Base-by-base conservation (phyloP, 2,329 filamentous ascomycete genomes). In the Epichloe sylvatica region DNA sequence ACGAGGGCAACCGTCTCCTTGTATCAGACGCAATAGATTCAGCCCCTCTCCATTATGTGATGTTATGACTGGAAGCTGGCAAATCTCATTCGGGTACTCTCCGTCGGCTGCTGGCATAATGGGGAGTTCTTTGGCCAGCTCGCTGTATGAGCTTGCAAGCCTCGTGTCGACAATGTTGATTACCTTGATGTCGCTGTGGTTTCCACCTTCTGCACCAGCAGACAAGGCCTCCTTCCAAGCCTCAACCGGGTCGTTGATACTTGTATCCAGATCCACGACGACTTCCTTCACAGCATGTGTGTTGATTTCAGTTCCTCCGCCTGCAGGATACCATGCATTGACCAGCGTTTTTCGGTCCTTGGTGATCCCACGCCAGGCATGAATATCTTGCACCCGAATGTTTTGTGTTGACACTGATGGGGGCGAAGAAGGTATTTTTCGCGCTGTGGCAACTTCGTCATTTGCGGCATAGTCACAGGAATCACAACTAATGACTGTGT, bases 401-500 rank as follows among this genome's bases (percentile, higher is more conserved):
- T 46, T 3, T 41, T n/a, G 17, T 25, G 13, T 23, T 15, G 34
- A 2, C 34, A 30, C 3, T 13, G 25, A 12, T 46, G 37, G 9
- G 37, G 47, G 3, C 2, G 34, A 36, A 36, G 46, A 4, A n/a
- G 43, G 39, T 6, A 48, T 47, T 17, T 53, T 8, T 15, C 60
- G 59, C n/a, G 67, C 56, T 13, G 64, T 62, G 12, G 83, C 84
- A n/a, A 95, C 74, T 62, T 98, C 92, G 55, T 94, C 86, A 55
- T 97, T 98, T 51, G 84, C 84, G 1, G 84, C 77, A 61, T 90
- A 87, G 35, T 76, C 73, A 62, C 92, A 98, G 11, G 65, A 68
- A 21, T 69, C 69, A 64, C 92, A 98, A 53, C 73, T 82, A 54
- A 94, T 78, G 37, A 98, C 75, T 1, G 79, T 82, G 60, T 98